phyloP scores from a whole-genome alignment of 495 filamentous ascomycete species.

The Lineolata rhizophorae region DNA sequence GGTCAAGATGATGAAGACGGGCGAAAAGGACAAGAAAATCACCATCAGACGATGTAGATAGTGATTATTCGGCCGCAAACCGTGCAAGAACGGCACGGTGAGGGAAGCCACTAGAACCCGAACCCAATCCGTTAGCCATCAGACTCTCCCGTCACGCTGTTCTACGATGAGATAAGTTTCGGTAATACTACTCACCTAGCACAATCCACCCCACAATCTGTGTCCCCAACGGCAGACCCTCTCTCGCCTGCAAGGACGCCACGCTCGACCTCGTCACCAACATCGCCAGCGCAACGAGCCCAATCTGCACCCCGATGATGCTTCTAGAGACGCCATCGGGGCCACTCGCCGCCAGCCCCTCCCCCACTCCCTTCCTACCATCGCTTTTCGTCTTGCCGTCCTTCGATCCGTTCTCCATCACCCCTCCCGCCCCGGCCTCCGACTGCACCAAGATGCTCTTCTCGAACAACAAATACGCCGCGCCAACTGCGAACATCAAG shows the following conservation, averaged over 20 bases:
- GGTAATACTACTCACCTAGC: slow-evolving; percentile 32
- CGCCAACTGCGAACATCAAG: slow-evolving; percentile 58
- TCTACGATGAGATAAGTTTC: no score
- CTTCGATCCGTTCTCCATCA: no score
- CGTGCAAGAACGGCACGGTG: slow-evolving; percentile 58
- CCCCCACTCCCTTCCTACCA: no score
- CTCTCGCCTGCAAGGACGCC: slow-evolving; percentile 60
- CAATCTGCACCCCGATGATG: slow-evolving; percentile 42
- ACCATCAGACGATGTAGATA: slow-evolving; percentile 79
- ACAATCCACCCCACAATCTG: slow-evolving; percentile 74
- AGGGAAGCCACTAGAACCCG: slow-evolving; percentile 58
- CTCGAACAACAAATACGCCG: slow-evolving; percentile 68
- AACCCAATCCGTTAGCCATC: slow-evolving; percentile 5
- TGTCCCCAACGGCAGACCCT: slow-evolving; percentile 75
- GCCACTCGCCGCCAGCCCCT: not conserved
- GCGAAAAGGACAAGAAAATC: slow-evolving; percentile 83
- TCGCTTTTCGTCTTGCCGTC: no score
- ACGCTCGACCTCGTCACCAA: slow-evolving; percentile 68
- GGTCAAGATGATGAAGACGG: slow-evolving; percentile 85
- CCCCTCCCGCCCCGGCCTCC: no score
- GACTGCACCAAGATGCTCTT: slow-evolving; percentile 34
- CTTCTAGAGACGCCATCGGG: slow-evolving; percentile 15
- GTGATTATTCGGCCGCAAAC: slow-evolving; percentile 59
- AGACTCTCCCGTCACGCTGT: no score
- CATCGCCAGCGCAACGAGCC: slow-evolving; percentile 68